Percentiles rank a stretch among this genome's conserved stretches.
Evolutionary conservation across 176 grass and related monocot genomes (phyloP).

Genomic region (Themeda triandra): DNA sequence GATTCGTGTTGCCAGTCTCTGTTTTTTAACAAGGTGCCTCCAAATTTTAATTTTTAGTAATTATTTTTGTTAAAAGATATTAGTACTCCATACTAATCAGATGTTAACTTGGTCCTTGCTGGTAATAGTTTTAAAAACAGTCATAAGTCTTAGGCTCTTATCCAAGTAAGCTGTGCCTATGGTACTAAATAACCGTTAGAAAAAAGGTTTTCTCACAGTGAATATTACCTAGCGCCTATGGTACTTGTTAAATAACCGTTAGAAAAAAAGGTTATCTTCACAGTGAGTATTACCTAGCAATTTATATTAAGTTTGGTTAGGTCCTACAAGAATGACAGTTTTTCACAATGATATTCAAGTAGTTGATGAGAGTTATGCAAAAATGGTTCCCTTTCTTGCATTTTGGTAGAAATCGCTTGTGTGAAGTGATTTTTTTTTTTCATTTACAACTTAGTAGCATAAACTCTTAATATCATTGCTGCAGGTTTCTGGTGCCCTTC

Average conservation of each 20-base stretch:
- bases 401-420: neutral
- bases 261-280: neutral
- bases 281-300: neutral
- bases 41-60: neutral
- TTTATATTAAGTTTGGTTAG: neutral
- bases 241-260: neutral
- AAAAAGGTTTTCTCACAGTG: too few species aligned
- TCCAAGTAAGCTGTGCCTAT: neutral
- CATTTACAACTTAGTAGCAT: neutral
- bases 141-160: neutral
- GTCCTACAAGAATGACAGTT: neutral
- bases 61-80: neutral
- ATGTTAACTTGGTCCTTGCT: neutral
- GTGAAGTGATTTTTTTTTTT: neutral
- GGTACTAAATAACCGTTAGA: neutral
- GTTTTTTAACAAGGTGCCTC: neutral
- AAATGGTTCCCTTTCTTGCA: neutral
- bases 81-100: conserved; percentile 12
- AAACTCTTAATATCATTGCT: neutral
- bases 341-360: neutral
- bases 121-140: neutral
- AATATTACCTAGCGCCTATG: too few species aligned
- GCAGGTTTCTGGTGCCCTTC: conserved; percentile 52
- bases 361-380: neutral
- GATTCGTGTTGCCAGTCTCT: neutral